These are phyloP conservation scores for Suillus hirtellus DNA, from an alignment of 768 basidiomycete genomes.

Conservation along the genomic window DNA sequence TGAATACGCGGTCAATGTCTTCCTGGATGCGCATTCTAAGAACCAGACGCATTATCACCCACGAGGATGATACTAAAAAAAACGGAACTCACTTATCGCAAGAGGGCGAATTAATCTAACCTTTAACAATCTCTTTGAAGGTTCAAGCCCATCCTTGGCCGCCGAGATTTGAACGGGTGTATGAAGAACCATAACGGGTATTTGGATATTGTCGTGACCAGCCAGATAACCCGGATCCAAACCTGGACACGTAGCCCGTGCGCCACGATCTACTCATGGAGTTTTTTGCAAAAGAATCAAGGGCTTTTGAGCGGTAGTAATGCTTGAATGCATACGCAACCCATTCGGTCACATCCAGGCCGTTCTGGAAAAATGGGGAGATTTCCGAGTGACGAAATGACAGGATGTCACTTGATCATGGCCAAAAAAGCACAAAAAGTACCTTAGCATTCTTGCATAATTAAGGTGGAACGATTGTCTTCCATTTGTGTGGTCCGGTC, in stretches of 20 bases:
- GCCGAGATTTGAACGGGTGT: constrained; percentile 16
- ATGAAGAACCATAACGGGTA: constrained; percentile 17
- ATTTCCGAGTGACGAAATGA: not conserved
- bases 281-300: not conserved
- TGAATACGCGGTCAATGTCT: constrained; percentile 8
- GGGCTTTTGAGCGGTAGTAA: not conserved
- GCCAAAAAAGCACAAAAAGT: not conserved
- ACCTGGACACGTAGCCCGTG: constrained; percentile 17
- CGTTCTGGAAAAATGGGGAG: not conserved
- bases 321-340: not conserved
- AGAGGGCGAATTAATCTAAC: constrained; percentile 13
- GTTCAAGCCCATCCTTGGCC: constrained; percentile 12
- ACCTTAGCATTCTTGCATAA: not conserved
- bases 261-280: constrained; percentile 1
- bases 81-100: constrained; percentile 14
- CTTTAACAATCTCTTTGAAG: constrained; percentile 5
- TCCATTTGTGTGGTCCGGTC: not conserved
- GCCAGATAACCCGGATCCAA: constrained; percentile 13
- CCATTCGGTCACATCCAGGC: not conserved
- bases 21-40: not conserved
- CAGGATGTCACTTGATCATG: not conserved
- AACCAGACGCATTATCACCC: not conserved
- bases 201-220: constrained; percentile 12
- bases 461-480: not conserved
- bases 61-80: not conserved